phyloP scores from a whole-genome alignment of 2,329 filamentous ascomycete species.

The Colletotrichum musae region DNA sequence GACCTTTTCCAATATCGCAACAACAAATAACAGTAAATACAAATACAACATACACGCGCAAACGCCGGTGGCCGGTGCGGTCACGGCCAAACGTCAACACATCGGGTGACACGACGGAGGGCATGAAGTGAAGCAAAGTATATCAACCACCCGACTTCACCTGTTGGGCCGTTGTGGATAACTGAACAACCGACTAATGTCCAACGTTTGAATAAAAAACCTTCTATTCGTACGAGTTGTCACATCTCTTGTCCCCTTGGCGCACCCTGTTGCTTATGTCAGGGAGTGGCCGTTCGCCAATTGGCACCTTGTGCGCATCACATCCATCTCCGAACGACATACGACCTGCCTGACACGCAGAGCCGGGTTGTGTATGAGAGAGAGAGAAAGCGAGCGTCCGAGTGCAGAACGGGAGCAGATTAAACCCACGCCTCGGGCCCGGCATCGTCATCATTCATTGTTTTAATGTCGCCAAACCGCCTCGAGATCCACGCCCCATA shows the following conservation, averaged over 20 bases:
- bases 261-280: conserved; percentile 2
- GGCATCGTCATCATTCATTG: conserved; percentile 21
- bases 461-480: conserved; percentile 30
- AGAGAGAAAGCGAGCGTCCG: not conserved
- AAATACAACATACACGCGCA: not conserved
- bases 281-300: not conserved
- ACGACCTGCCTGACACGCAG: conserved; percentile 1
- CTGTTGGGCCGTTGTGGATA: too few relatives aligned
- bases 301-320: not conserved
- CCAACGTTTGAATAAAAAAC: too few relatives aligned
- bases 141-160: not conserved
- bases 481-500: not conserved
- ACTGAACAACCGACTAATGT: too few relatives aligned
- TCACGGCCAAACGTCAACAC: conserved; percentile 3
- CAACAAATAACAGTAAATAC: conserved; percentile 24
- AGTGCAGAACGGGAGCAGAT: conserved; percentile 7
- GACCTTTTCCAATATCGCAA: not conserved
- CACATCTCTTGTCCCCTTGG: too few relatives aligned
- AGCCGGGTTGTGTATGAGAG: not conserved
- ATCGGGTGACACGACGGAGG: not conserved
- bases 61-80: conserved; percentile 3
- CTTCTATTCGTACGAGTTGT: too few relatives aligned
- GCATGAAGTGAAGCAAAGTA: not conserved
- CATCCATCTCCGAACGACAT: conserved; percentile 5
- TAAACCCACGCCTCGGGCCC: conserved; percentile 15